These are phyloP conservation scores for Melianthus villosus DNA, from an alignment of 441 rosid genomes.

Conservation along the genomic window DNA sequence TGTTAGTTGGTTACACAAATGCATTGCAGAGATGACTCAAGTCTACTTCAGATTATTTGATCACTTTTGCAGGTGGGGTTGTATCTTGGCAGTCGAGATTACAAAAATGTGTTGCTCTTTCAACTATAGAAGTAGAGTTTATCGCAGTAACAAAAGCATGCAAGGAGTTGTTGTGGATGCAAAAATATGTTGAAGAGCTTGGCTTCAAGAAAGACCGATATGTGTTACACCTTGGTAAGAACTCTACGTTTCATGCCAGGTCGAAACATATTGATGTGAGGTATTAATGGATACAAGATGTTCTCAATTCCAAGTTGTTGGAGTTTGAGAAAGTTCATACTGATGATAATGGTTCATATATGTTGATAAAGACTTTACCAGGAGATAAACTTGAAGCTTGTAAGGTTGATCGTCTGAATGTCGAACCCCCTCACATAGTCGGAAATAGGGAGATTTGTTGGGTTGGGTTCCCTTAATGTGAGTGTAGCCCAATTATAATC, in stretches of 20 bases:
- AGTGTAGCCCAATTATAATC: no score
- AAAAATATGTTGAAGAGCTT: not conserved
- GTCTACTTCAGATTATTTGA: slow-evolving; percentile 1
- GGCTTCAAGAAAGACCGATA: not conserved
- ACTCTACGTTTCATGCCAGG: not conserved
- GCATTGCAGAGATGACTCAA: no score
- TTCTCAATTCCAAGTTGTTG: slow-evolving; percentile 3
- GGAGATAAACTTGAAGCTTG: not conserved
- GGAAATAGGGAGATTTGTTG: no score
- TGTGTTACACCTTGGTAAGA: not conserved
- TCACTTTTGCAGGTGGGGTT: slow-evolving; percentile 1
- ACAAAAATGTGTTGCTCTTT: not conserved
- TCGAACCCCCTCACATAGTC: no score
- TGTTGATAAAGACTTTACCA: slow-evolving; percentile 5
- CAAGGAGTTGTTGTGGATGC: slow-evolving; percentile 1
- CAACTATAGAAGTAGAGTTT: not conserved
- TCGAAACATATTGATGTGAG: slow-evolving; percentile 6
- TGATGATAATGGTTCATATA: slow-evolving; percentile 1
- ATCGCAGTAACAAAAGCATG: not conserved
- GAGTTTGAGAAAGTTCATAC: slow-evolving; percentile 6
- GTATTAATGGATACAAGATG: slow-evolving; percentile 4
- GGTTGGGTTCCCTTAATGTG: no score
- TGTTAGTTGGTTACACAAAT: not conserved
- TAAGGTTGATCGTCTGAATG: no score
- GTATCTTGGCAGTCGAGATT: not conserved